Base-by-base conservation (phyloP, 305 asterid genomes). In the Rubia tinctorum region DNA sequence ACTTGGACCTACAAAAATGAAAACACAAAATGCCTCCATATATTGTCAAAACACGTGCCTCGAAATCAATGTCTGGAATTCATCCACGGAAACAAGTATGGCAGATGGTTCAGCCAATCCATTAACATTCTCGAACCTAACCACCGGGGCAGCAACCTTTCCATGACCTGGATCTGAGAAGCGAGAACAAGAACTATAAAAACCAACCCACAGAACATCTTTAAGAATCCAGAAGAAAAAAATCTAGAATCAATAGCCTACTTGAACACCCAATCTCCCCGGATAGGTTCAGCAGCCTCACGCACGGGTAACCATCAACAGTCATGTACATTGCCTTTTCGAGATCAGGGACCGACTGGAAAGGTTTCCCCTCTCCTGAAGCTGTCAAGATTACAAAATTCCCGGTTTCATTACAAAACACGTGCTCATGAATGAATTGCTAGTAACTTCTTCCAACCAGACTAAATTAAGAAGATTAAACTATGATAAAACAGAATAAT, bases 231-330 rank as follows among this genome's bases (percentile, higher is more conserved):
- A 71, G n/a, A 39, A 65, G 5, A 73, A 78, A 61, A 43, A 27
- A 73, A 44, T 75, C 75, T 69, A 66, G 44, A 71, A 80, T 55
- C 7, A 17, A 55, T 73, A 78, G 78, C 93, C 72, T 76, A 92
- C 99, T 94, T 88, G 99, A 90, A 84, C 99, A 94, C 63, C 99
- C 99, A 79, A 94, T 90, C 87, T 89, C 99, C 85, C 96, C 99
- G 5, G 98, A 88, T 81, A 92, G 86, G 82, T 88, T 92, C 85
- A 94, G 99, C 81, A 94, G 83, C 60, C 99, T 90, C 64, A 94
- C 99, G 77, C 99, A 94, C 20, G 99, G 99, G 82, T 86, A 92
- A 71, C 96, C 99, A 34, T 90, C 96, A 82, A 94, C 79, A 73
- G 82, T 77, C 34, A 72, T 78, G 85, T 92, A 94, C 99, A 94